Conservation (phyloP, 2,329 filamentous ascomycete species). For the Didymella glomerata region DNA sequence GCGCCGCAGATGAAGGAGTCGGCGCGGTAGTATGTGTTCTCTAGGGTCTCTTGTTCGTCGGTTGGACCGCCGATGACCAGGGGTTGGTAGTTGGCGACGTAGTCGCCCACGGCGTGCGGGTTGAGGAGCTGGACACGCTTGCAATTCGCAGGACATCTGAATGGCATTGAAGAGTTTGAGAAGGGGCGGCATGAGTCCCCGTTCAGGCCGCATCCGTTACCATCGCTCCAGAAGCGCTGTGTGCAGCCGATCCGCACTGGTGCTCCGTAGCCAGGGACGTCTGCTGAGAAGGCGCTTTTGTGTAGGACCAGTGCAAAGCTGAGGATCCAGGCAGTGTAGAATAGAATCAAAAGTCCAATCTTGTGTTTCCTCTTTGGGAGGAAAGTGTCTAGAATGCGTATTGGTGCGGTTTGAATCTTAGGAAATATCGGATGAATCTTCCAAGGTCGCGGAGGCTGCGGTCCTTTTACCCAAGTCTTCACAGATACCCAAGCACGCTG, state of each 20-base stretch:
- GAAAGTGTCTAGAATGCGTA: conserved; percentile 68
- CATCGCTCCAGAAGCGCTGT: conserved; percentile 71
- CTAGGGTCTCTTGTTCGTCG: conserved; percentile 49
- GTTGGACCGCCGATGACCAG: conserved; percentile 64
- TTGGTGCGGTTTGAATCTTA: conserved; percentile 70
- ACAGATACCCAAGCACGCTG: conserved; percentile 50
- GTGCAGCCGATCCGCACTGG: conserved; percentile 73
- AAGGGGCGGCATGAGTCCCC: conserved; percentile 80
- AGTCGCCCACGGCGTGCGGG: conserved; percentile 76
- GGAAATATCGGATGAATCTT: conserved; percentile 67
- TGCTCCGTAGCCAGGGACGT: conserved; percentile 72
- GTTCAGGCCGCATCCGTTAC: conserved; percentile 77
- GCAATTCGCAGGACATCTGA: conserved; percentile 79
- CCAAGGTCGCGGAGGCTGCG: conserved; percentile 59
- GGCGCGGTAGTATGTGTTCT: conserved; percentile 76
- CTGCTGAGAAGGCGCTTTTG: conserved; percentile 65
- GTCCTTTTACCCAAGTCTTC: conserved; percentile 59
- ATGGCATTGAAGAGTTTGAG: conserved; percentile 72
- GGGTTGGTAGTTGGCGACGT: conserved; percentile 65
- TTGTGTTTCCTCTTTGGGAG: conserved; percentile 68
- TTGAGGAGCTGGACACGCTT: conserved; percentile 71
- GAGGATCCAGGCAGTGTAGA: conserved; percentile 73
- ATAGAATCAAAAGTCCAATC: conserved; percentile 65
- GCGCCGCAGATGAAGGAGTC: conserved; percentile 89
- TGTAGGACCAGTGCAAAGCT: conserved; percentile 74